Conservation (phyloP, 2,329 filamentous ascomycete species). For the Hortaea werneckii region DNA sequence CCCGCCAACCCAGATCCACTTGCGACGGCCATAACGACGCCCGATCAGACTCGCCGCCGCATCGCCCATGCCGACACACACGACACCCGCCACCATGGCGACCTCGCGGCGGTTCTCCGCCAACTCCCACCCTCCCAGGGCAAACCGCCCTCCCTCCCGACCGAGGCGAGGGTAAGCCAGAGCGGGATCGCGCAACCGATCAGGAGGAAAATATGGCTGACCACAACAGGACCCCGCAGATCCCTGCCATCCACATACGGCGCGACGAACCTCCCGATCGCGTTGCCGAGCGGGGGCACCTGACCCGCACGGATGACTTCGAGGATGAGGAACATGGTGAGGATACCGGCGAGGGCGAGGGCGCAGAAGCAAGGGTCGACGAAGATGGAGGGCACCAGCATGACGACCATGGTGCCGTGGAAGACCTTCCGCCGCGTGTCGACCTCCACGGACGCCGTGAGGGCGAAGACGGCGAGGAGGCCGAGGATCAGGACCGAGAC, state of each 20-base stretch:
- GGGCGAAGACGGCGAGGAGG: constrained; percentile 62
- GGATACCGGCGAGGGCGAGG: constrained; percentile 66
- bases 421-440: constrained; percentile 96
- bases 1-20: constrained; percentile 94
- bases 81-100: constrained; percentile 82
- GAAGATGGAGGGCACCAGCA: constrained; percentile 81
- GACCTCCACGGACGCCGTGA: constrained; percentile 77
- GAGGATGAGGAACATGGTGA: constrained; percentile 77
- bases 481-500: constrained; percentile 57
- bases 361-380: constrained; percentile 77
- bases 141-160: constrained; percentile 46
- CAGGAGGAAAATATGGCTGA: constrained; percentile 90
- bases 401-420: constrained; percentile 95
- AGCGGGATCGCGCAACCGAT: constrained; percentile 92
- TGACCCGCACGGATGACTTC: constrained; percentile 86
- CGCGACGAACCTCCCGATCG: constrained; percentile 74
- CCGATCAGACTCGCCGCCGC: constrained; percentile 87
- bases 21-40: constrained; percentile 70
- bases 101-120: constrained; percentile 50
- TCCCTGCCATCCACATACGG: constrained; percentile 94
- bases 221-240: constrained; percentile 83
- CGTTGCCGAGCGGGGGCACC: constrained; percentile 77
- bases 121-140: constrained; percentile 64
- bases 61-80: constrained; percentile 92
- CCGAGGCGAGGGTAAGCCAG: constrained; percentile 72